Conservation (phyloP, 2,329 filamentous ascomycete species). For the Alternaria tenuissima region DNA sequence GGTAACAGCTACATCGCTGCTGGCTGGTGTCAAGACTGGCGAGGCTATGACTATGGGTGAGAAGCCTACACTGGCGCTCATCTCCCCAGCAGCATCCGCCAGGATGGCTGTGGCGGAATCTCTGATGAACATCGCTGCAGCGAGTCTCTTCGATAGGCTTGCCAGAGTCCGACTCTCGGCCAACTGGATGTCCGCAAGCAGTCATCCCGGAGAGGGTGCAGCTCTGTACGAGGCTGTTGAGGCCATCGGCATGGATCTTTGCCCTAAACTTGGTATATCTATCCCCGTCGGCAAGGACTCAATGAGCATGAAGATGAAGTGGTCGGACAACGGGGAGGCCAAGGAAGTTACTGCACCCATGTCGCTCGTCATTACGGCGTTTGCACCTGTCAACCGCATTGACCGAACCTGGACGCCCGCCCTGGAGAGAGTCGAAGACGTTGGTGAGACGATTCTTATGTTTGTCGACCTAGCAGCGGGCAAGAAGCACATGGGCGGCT, state of each 20-base stretch:
- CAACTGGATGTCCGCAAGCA: constrained; percentile 99
- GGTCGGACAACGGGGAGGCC: constrained; percentile 70
- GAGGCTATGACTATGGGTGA: constrained; percentile 99
- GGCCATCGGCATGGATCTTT: constrained; percentile 91
- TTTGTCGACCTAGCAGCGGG: constrained; percentile 90
- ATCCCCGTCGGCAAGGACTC: constrained; percentile 99
- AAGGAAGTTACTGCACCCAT: constrained; percentile 93
- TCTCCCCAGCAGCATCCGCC: constrained; percentile 87
- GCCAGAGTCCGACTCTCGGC: constrained; percentile 86
- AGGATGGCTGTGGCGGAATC: constrained; percentile 96
- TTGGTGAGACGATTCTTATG: constrained; percentile 86
- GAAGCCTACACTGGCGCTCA: constrained; percentile 86
- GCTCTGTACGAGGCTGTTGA: constrained; percentile 93
- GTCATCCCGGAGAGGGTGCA: constrained; percentile 89
- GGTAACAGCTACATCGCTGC: constrained; percentile 85
- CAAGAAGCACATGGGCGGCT: constrained; percentile 84
- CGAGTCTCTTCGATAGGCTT: constrained; percentile 75
- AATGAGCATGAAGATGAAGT: constrained; percentile 98
- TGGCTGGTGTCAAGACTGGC: constrained; percentile 75
- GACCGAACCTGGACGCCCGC: constrained; percentile 93
- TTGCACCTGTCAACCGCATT: constrained; percentile 82
- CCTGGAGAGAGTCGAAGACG: constrained; percentile 81
- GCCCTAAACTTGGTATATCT: constrained; percentile 85
- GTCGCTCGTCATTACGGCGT: constrained; percentile 89
- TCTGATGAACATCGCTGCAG: constrained; percentile 90